A percentile compares a stretch with the other conserved stretches of the same genome.
Conservation (phyloP, 768 basidiomycete genomes). For the Collybia mongolica region DNA sequence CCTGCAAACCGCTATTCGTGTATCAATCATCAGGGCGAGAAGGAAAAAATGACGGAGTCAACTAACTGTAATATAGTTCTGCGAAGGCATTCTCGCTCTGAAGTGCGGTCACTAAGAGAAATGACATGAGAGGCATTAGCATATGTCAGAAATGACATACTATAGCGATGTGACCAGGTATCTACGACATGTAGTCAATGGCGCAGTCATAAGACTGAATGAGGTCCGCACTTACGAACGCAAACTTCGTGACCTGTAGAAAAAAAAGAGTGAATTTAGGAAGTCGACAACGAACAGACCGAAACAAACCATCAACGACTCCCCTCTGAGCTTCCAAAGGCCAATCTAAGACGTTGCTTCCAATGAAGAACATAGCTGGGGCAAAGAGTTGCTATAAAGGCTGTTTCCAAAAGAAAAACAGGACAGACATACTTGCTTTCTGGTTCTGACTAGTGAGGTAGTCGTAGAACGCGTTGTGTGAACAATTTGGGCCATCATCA, state of each 20-base stretch:
- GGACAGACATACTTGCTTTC: constrained; percentile 52
- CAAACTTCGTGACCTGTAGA: constrained; percentile 58
- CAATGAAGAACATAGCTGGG: constrained; percentile 61
- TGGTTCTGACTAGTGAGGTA: constrained; percentile 51
- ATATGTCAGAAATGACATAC: constrained; percentile 26
- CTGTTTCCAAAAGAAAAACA: too few species aligned
- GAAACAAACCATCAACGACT: constrained; percentile 41
- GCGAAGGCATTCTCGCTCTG: constrained; percentile 69
- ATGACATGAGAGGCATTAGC: background rate
- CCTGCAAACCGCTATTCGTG: background rate
- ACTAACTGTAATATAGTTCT: constrained; percentile 72
- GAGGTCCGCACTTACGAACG: constrained; percentile 42
- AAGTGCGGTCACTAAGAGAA: constrained; percentile 49
- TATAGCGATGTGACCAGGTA: constrained; percentile 56
- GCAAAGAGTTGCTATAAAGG: background rate
- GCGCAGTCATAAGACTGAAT: background rate
- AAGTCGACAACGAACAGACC: background rate
- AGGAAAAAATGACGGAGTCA: background rate
- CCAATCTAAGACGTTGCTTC: constrained; percentile 56
- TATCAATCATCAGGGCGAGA: background rate
- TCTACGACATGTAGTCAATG: constrained; percentile 27
- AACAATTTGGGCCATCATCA: constrained; percentile 66
- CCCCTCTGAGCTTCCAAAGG: constrained; percentile 56
- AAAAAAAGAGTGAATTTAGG: background rate
- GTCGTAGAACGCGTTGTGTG: constrained; percentile 62